Evolutionary conservation across 2,329 filamentous ascomycete species (phyloP), one percentile per base, ranked within the genome.

Genomic region (Nemania abortiva): DNA sequence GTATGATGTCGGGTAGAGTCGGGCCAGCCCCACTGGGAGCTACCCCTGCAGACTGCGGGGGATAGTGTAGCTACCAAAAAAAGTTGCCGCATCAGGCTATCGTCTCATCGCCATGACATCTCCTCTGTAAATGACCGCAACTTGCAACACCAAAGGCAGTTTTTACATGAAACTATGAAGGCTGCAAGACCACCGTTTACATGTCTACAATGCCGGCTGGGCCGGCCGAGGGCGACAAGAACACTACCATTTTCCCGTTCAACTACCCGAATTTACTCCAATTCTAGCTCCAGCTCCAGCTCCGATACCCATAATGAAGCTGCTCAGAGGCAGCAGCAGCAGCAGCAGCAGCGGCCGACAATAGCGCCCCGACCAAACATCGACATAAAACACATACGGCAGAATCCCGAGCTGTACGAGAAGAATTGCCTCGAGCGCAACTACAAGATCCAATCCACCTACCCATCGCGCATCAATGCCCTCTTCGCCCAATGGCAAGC

Each of bases 351-450:
- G 57, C 86, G 90, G 47, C 92, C 92, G 4, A 85, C 91, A 1
- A 90, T 88, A 61, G 94, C 93, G 15, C 94, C 94, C 11, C 95
- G 93, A 79, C 89, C 93, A 29, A 87, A 87, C 55, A 87, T 97
- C 73, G 92, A 98, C 82, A 87, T 97, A 78, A 95, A 93, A 80
- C 91, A 96, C 82, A 97, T 99, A 79, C 94, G 95, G 66, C 88
- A 94, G 77, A 92, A 97, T 81, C 89, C 92, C 18, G 88, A 91
- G 15, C 86, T 97, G 18, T 92, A 98, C 84, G 88, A 92, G 74
- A 85, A 91, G 73, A 98, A 97, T 77, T 97, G 93, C 81, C 79
- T 91, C 68, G 91, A 94, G 73, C 90, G 96, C 74, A 98, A 98
- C 80, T 98, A 98, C 82, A 85, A 79, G 67, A 74, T 80, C 29